These are phyloP conservation scores for Colletotrichum zoysiae DNA, from an alignment of 2,329 filamentous ascomycete species.

Conservation along the genomic window DNA sequence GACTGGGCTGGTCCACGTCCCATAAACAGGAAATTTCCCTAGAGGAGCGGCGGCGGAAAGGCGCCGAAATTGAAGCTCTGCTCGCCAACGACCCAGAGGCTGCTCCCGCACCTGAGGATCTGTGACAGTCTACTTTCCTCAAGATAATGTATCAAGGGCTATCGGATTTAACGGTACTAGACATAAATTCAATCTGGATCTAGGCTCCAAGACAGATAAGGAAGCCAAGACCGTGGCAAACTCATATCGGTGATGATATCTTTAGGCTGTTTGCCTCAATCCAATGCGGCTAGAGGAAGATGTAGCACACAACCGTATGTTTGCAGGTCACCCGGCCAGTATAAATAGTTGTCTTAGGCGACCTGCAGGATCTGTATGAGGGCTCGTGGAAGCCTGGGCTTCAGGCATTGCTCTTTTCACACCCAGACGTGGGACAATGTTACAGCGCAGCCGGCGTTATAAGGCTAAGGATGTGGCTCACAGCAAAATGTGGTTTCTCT, in stretches of 20 bases:
- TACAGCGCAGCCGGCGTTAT: neutral
- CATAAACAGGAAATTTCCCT: conserved; percentile 48
- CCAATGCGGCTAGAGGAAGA: too few species aligned
- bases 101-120: conserved; percentile 48
- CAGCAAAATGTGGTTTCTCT: fast-evolving
- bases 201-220: neutral
- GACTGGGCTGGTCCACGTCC: conserved; percentile 48
- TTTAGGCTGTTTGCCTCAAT: neutral
- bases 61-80: conserved; percentile 49
- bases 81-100: conserved; percentile 48
- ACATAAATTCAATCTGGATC: neutral
- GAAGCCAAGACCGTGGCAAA: too few species aligned
- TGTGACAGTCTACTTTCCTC: neutral
- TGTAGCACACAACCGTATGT: neutral
- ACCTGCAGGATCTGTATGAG: conserved; percentile 1
- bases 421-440: neutral
- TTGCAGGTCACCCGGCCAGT: neutral
- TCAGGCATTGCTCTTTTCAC: too few species aligned
- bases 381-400: neutral
- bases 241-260: too few species aligned
- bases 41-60: conserved; percentile 48
- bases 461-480: neutral
- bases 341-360: neutral
- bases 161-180: neutral
- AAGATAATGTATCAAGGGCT: neutral